Evolutionary conservation across 163 green algal species (phyloP), one percentile per base, ranked within the genome.

Genomic region (Scenedesmus sp.): DNA sequence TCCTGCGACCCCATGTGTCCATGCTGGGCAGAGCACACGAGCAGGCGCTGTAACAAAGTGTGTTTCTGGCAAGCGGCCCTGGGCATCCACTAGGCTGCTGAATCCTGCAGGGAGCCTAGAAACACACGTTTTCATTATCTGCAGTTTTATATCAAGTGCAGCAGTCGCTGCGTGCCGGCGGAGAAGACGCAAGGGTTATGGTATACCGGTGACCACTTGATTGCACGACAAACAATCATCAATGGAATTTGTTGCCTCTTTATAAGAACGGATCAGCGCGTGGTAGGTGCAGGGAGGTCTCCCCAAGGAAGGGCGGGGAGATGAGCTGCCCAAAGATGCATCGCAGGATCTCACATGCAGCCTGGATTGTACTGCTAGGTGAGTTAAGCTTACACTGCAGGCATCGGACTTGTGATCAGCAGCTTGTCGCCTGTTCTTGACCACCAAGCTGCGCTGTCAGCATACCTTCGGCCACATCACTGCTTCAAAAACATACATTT

Each of bases 81-180:
- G 34, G 34, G 34, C 34, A 46, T 46, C 34, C 34, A 46, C 34
- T 46, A 46, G 34, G 34, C 34, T 46, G 34, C 34, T 46, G 34
- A 46, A 46, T 46, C 34, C 34, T 46, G 34, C 34, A 46, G 34
- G 34, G 34, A 46, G 34, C 34, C 34, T 46, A 46, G 34, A 46
- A 46, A 46, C 34, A 46, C 10, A n/a, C 73, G 10, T 82, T 82
- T 82, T 82, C 73, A 15, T 82, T 20, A 87, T 87, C 16, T 87
- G 56, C 18, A 59, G 82, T 34, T 64, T 54, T 84, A 10, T 15
- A 20, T 70, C 1, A 70, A 70, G 12, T 70, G 62, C 62, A 70
- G 1, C 62, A 70, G 62, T 70, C 2, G 62, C 12, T 70, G 12
- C 10, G 10, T 12, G 62, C 62, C 13, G 12, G 12, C 2, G 62